Base-by-base conservation (phyloP, 179 eudicot species). In the Drosera spatulata region DNA sequence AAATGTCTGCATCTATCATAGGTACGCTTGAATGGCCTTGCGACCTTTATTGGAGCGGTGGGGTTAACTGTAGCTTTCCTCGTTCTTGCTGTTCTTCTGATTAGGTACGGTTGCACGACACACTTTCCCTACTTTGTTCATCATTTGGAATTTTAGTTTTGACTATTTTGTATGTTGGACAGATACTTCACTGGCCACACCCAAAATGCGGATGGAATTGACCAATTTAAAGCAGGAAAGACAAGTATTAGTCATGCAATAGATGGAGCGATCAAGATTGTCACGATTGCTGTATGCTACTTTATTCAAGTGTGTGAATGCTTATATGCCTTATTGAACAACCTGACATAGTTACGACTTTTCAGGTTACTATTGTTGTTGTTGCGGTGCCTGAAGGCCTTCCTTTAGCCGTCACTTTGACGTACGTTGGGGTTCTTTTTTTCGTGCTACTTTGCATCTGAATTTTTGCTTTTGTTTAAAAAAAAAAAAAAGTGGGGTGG, bases 301-400 rank as follows among this genome's bases (percentile, higher is more conserved):
- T 38, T 64, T 50, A 62, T 61, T 22, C 15, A 45, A 41, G 14
- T 15, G 33, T 46, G 15, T 61, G 8, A 10, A 37, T 53, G 5
- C 14, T 11, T 3, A n/a, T 22, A 5, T 22, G 33, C 11, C 65
- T 4, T 48, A 53, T 39, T 51, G 44, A 41, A 38, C n/a, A 38
- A 50, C 50, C 47, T 59, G 39, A 52, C 55, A 55, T 10, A 15
- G 4, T 41, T 47, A 57, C 63, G 39, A 62, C 61, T 11, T 60
- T 80, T 7, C 80, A 91, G 98, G 98, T 88, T 62, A 91, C 96
- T 55, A 91, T 91, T 62, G 98, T 91, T 51, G 96, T 91, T 55
- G 96, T 91, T 71, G 96, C 96, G 39, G 96, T 91, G 59, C 98
- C 98, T 42, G 98, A 91, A 82, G 98, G 98, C 58, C 97, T 91